Conservation (phyloP, 78 protist species). For the Dictyostelium citrinum region DNA sequence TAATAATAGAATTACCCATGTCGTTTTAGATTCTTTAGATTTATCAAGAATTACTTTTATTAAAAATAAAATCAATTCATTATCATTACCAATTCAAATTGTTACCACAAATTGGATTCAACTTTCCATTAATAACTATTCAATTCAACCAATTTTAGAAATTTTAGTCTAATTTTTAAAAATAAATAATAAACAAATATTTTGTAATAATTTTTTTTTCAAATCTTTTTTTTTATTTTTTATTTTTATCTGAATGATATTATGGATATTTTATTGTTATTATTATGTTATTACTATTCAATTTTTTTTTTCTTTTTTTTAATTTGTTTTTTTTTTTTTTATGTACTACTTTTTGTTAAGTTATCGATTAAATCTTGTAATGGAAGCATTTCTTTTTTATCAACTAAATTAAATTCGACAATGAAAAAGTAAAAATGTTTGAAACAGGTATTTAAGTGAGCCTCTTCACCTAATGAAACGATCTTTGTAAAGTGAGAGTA, state of each 20-base stretch:
- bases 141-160: neutral
- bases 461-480: conserved; percentile 88
- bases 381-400: conserved; percentile 87
- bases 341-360: conserved; percentile 18
- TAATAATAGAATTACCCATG: neutral
- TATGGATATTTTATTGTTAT: neutral
- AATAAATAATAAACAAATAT: neutral
- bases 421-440: conserved; percentile 90
- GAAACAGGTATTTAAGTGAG: conserved; percentile 90
- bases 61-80: neutral
- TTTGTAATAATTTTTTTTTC: neutral
- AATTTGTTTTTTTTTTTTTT: neutral
- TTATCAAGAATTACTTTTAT: conserved; percentile 30
- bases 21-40: conserved; percentile 9
- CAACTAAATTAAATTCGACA: conserved; percentile 88
- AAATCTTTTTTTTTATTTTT: neutral
- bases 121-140: neutral
- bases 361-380: conserved; percentile 69
- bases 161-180: neutral
- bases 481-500: conserved; percentile 92
- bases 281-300: neutral
- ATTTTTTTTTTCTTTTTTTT: neutral
- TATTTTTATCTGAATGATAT: neutral
- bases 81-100: neutral
- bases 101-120: neutral